Base-by-base conservation (phyloP, 2,329 filamentous ascomycete species). In the Phialocephala sp. region DNA sequence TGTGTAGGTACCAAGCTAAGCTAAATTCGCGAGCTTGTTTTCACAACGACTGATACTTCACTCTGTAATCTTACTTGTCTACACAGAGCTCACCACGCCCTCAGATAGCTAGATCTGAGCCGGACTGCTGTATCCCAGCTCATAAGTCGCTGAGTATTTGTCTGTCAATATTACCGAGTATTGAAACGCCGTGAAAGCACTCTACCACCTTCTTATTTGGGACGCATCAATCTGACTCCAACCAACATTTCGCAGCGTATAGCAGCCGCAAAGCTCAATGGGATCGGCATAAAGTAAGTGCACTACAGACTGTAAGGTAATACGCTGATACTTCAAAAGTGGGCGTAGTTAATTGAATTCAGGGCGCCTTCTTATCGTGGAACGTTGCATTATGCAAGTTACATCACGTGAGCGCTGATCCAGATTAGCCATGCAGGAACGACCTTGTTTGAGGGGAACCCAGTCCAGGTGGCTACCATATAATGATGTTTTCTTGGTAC, bases 341-440 rank as follows among this genome's bases (percentile, higher is more conserved):
- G 45, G 45, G 20, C n/a, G 6, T 11, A 24, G 22, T 22, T 22
- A n/a, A 22, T 20, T 4, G 20, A 50, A 11, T 50, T 24, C 45
- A 22, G 9, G 11, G 45, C 45, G 45, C 45, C 45, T 50, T 50
- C 61, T 57, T 57, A 36, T 62, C 62, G 57, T 57, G 62, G 58
- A 60, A 60, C 58, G 50, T 64, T 60, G 62, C 62, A 60, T 64
- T 39, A 47, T 36, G 20, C 18, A 56, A 12, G 45, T 27, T 15
- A 20, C 8, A 14, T 9, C 62, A 64, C 62, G 58, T 64, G 62
- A 60, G 37, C 24, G 58, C 52, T 47, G 62, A 64, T 64, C 47
- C 27, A 36, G 36, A 39, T 45, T 54, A 22, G 39, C 55, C 35
- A 36, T 64, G 37, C 62, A 60, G 52, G 58, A 60, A 64, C 27